These are phyloP conservation scores for Marasmius tenuissimus DNA, from an alignment of 1,284 basidiomycete genomes.

Conservation along the genomic window DNA sequence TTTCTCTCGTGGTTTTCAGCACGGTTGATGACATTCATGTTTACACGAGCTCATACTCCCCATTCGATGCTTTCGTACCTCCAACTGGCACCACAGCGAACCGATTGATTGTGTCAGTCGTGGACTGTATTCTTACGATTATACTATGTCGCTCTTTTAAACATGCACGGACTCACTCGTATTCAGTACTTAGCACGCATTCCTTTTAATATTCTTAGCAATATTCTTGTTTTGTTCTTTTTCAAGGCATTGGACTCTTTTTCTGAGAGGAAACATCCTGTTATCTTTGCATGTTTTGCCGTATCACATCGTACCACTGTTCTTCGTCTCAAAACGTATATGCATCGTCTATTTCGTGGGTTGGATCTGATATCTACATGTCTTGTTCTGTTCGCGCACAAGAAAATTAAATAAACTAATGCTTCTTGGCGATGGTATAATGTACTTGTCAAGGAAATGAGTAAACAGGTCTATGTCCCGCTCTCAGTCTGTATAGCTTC, in stretches of 20 bases:
- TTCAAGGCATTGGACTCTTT: background rate
- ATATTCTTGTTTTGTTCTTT: conserved; percentile 12
- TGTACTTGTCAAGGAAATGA: background rate
- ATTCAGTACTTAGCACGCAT: background rate
- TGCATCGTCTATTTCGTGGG: no score
- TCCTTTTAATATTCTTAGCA: background rate
- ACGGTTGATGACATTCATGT: no score
- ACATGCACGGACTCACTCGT: background rate
- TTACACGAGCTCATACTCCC: conserved; percentile 5
- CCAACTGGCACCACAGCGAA: background rate
- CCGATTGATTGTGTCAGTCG: background rate
- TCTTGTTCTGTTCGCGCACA: no score
- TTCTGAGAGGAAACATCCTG: no score
- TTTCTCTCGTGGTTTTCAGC: no score
- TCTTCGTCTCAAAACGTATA: no score
- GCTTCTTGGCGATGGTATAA: background rate
- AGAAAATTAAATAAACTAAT: no score
- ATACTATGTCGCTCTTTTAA: conserved; percentile 1
- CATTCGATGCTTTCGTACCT: conserved; percentile 1
- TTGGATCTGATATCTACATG: no score
- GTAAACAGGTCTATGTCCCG: background rate
- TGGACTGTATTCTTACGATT: background rate
- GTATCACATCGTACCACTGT: no score
- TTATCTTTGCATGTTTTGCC: no score
- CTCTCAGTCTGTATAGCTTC: background rate